Evolutionary conservation across 164 flowering plant genomes (phyloP).

Genomic region (Vitis vinifera): DNA sequence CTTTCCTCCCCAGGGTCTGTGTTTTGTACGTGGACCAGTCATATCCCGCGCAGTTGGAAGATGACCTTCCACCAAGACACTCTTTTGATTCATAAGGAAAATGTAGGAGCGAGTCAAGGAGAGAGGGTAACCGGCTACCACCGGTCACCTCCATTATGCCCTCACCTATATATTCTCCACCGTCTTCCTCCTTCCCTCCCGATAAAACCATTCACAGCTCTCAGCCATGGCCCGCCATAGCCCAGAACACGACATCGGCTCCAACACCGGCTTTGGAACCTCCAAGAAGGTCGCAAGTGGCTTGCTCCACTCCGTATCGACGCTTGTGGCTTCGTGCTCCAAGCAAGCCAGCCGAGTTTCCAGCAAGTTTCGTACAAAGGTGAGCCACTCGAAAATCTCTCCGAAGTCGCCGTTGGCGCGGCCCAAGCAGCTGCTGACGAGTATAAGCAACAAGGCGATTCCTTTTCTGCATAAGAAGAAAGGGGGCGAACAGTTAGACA

Average conservation of each 20-base stretch:
- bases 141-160: neutral
- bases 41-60: no score
- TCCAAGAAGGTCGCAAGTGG: constrained; percentile 18
- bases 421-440: constrained; percentile 45
- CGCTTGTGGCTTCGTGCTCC: constrained; percentile 38
- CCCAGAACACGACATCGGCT: neutral
- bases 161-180: constrained; percentile 2
- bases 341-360: constrained; percentile 30
- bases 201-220: neutral
- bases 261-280: neutral
- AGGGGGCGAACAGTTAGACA: neutral
- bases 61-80: no score
- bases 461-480: constrained; percentile 22
- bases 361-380: constrained; percentile 10
- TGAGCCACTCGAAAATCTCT: neutral
- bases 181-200: neutral
- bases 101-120: neutral
- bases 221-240: neutral
- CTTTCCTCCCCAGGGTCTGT: no score
- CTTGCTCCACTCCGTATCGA: constrained; percentile 29
- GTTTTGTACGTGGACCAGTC: neutral
- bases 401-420: constrained; percentile 21
- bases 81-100: no score
- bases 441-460: constrained; percentile 47
- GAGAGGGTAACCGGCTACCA: neutral